Evolutionary conservation across 2,329 filamentous ascomycete genomes (phyloP), one percentile per base, ranked within the genome.

Genomic region (Juglanconis sp.): DNA sequence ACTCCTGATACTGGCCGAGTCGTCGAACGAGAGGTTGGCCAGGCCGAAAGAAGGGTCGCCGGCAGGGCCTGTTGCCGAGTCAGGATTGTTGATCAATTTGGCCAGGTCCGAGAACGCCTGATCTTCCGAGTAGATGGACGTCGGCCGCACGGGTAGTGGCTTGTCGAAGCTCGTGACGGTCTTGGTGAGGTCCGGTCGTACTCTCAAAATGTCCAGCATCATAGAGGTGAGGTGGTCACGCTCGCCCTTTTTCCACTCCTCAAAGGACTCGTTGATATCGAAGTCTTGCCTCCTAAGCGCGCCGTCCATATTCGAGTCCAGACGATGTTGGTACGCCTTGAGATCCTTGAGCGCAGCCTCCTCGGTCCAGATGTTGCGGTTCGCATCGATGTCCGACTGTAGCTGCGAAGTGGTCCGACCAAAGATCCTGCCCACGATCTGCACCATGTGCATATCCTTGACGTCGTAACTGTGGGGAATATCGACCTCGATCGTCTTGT

Each of bases 361-460:
- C 71, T 96, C 92, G 1, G 92, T 97, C 95, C 95, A 99, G 2
- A 85, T 75, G 5, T 86, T 81, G 66, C 89, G 90, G 73, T 96
- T 86, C 53, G 87, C 84, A 73, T 96, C 90, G 70, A 99, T 91
- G 68, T 97, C 93, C 48, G 85, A 84, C 76, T 99, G 95, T 5
- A 93, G 88, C 66, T 95, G 87, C 1, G 87, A 86, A 65, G 89
- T 86, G 48, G 87, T 87, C 61, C 94, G 81, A 49, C 89, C 90
- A 74, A 98, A 99, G 64, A 97, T 90, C 68, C 84, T 88, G 54
- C 89, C 90, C 32, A 99, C 93, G 40, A 89, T 85, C 72, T 95
- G 89, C 34, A 96, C 95, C 76, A 97, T 84, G 42, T 88, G 88
- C 95, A 99, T 99, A 71, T 99, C 95, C 75, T 95, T 96, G 71